phyloP scores from a whole-genome alignment of 192 early-diverging fungal species.

The Entomortierella lignicola region DNA sequence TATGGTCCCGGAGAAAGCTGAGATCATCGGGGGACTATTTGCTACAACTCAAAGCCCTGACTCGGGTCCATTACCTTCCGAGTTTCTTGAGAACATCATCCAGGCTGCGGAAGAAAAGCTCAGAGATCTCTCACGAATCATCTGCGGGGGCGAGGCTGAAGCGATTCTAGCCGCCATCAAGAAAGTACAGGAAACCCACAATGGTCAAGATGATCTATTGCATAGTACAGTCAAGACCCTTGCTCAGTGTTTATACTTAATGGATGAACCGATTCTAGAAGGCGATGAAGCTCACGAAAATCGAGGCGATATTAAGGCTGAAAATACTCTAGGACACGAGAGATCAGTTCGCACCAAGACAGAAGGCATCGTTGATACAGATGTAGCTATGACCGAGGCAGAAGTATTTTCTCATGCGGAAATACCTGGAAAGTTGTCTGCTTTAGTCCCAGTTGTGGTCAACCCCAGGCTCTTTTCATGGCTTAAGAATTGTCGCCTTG shows the following conservation, averaged over 20 bases:
- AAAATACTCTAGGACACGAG: background rate
- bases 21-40: background rate
- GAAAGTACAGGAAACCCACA: background rate
- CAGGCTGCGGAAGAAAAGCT: conserved; percentile 22
- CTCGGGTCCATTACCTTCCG: conserved; percentile 12
- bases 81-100: conserved; percentile 21
- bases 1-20: background rate
- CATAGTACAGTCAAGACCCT: conserved; percentile 10
- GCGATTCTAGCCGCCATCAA: conserved; percentile 22
- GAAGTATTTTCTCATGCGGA: background rate
- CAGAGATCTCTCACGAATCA: conserved; percentile 13
- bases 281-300: background rate
- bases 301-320: background rate
- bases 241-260: conserved; percentile 16
- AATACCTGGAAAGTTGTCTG: background rate
- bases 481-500: conserved; percentile 27
- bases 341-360: background rate
- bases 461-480: conserved; percentile 24
- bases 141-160: conserved; percentile 16
- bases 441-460: conserved; percentile 16
- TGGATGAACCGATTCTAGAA: conserved; percentile 25
- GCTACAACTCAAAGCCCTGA: background rate
- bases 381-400: background rate
- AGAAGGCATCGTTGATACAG: background rate
- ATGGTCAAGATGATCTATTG: background rate